A percentile compares a stretch with the other conserved stretches of the same genome.
These are phyloP conservation scores for Zoysia japonica DNA, from an alignment of 176 grass and related monocot genomes.

Conservation along the genomic window DNA sequence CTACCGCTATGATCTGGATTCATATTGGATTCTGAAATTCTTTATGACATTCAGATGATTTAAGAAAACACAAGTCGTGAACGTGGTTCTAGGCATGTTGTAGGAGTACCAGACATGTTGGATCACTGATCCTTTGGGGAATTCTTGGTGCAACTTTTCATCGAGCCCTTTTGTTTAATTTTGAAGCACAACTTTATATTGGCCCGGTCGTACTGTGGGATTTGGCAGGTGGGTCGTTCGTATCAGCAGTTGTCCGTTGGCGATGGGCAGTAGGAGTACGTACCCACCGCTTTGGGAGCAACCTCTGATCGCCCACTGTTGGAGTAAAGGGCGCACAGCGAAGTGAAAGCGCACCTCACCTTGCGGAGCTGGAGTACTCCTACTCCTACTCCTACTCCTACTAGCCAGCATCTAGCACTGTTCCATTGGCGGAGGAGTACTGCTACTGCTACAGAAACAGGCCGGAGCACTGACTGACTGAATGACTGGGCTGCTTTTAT, in stretches of 20 bases:
- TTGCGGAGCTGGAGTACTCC: background rate
- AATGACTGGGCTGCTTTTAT: background rate
- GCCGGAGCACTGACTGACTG: background rate
- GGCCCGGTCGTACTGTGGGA: background rate
- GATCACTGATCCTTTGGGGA: too few relatives aligned
- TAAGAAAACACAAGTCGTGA: too few relatives aligned
- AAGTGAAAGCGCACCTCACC: conserved; percentile 38
- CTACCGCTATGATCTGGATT: background rate
- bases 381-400: background rate
- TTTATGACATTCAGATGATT: background rate
- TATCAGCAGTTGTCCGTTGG: conserved; percentile 34
- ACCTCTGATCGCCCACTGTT: background rate
- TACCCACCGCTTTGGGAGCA: conserved; percentile 14
- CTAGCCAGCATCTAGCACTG: background rate
- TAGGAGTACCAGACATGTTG: background rate
- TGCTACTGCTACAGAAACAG: background rate
- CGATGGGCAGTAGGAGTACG: conserved; percentile 5
- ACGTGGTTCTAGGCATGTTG: background rate
- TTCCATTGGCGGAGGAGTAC: background rate
- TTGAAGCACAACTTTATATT: background rate
- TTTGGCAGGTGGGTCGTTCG: background rate
- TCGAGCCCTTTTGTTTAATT: too few relatives aligned
- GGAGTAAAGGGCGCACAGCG: conserved; percentile 15
- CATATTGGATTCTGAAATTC: background rate
- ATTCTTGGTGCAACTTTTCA: too few relatives aligned